Evolutionary conservation across 2,329 filamentous ascomycete genomes (phyloP), one percentile per base, ranked within the genome.

Genomic region (Aureobasidium sp.): DNA sequence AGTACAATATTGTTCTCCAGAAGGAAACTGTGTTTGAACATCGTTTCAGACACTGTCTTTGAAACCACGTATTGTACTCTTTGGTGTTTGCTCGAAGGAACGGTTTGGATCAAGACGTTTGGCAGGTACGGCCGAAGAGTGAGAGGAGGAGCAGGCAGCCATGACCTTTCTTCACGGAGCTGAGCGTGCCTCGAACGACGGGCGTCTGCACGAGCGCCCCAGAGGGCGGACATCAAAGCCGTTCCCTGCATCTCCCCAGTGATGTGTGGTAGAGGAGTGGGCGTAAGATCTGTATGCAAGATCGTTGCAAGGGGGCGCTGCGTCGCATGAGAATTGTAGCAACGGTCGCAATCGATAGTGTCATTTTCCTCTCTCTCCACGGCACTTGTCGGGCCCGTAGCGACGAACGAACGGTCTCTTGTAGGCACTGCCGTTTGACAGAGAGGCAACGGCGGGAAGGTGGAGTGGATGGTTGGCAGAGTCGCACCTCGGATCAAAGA

Each of bases 261-360:
- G 41, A 45, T 57, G 41, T 47, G 41, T 27, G n/a, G 31, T 44
- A 15, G n/a, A 37, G 36, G 20, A 22, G n/a, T 44, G 53, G 29
- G 17, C 29, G 22, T 11, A 20, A 36, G 39, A 45, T 57, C 53
- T 45, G 42, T 42, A 48, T 48, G 42, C 55, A 48, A 45, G n/a
- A 31, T 31, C 42, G 55, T 58, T 58, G 14, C 42, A 39, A 27
- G 20, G 31, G 37, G 31, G 49, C 34, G 49, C 49, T 52, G 31
- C 42, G 14, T n/a, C 15, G 31, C 42, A 39, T 29, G 27, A 14
- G 34, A 29, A 57, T 37, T 48, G 22, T 58, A 22, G 34, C 41
- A 58, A 47, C 55, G 55, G 41, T 37, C 29, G 20, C 42, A 58
- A 58, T 58, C 55, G 55, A 58, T 58, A 58, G 42, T 48, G 55